A percentile compares a stretch with the other conserved stretches of the same genome.
Conservation (phyloP, 768 basidiomycete genomes). For the Termitomyces sp. region DNA sequence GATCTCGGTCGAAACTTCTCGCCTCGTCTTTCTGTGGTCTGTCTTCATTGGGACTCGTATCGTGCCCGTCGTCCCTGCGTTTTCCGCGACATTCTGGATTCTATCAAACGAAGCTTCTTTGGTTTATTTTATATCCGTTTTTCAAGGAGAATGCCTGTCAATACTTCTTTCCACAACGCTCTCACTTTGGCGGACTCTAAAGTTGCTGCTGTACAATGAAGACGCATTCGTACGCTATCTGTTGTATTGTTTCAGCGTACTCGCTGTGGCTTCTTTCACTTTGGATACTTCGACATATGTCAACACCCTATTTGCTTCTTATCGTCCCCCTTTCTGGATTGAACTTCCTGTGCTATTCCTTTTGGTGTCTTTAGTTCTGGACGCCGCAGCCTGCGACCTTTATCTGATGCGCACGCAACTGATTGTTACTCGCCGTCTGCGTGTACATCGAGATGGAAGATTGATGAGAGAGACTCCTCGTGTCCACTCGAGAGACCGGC, state of each 20-base stretch:
- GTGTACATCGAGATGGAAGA: neutral
- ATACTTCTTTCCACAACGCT: neutral
- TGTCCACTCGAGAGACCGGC: neutral
- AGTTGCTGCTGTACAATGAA: neutral
- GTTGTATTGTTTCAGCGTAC: too few relatives aligned
- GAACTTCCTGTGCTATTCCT: too few relatives aligned
- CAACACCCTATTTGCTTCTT: too few relatives aligned
- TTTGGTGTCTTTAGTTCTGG: neutral
- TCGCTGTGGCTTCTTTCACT: too few relatives aligned
- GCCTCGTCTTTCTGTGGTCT: too few relatives aligned
- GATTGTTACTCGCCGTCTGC: neutral
- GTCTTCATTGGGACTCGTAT: neutral
- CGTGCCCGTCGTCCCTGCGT: neutral
- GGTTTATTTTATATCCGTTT: too few relatives aligned
- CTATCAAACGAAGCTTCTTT: neutral
- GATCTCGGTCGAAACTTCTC: too few relatives aligned
- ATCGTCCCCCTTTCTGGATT: too few relatives aligned
- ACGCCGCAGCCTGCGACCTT: neutral
- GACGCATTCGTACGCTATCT: too few relatives aligned
- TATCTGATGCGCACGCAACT: neutral
- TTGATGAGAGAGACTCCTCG: neutral
- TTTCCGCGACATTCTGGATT: neutral
- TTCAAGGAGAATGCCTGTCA: too few relatives aligned
- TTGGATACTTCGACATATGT: too few relatives aligned
- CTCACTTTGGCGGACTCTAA: neutral